Percentiles rank a stretch among this genome's conserved stretches.
Evolutionary conservation across 2,329 filamentous ascomycete genomes (phyloP).

Genomic region (Ascosphaera pollenicola): DNA sequence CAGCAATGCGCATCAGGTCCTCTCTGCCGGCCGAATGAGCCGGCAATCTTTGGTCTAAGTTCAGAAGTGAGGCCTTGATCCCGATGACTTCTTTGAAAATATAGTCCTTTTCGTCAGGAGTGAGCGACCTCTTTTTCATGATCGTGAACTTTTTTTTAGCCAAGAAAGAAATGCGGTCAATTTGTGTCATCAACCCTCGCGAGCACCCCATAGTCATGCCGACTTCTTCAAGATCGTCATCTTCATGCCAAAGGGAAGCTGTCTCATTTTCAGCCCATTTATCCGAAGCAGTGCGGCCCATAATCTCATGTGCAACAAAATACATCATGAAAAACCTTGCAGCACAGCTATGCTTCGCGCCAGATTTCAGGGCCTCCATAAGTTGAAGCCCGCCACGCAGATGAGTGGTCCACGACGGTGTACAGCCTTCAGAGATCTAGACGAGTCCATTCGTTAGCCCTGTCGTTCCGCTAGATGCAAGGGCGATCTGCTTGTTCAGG

Average conservation of each 20-base stretch:
- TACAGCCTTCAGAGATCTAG: slow-evolving; percentile 13
- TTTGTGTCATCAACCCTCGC: slow-evolving; percentile 10
- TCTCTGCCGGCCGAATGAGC: slow-evolving; percentile 5
- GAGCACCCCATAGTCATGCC: slow-evolving; percentile 14
- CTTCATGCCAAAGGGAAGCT: slow-evolving; percentile 7
- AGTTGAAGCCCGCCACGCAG: slow-evolving; percentile 11
- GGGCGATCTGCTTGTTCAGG: background rate
- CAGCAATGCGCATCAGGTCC: slow-evolving; percentile 9
- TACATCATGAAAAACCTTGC: slow-evolving; percentile 11
- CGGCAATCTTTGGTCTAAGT: slow-evolving; percentile 6
- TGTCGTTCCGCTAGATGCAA: no score
- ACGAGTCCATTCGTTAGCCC: background rate
- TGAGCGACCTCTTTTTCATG: slow-evolving; percentile 2
- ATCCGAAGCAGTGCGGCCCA: slow-evolving; percentile 9
- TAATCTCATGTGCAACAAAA: slow-evolving; percentile 15
- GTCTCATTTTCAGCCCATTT: slow-evolving; percentile 1
- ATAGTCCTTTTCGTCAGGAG: slow-evolving; percentile 1
- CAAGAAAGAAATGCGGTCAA: slow-evolving; percentile 8
- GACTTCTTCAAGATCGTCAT: slow-evolving; percentile 10
- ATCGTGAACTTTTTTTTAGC: slow-evolving; percentile 3
- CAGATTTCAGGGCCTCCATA: slow-evolving; percentile 4
- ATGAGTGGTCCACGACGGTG: slow-evolving; percentile 13
- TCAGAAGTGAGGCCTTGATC: slow-evolving; percentile 3
- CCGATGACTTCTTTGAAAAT: slow-evolving; percentile 1
- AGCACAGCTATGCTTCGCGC: slow-evolving; percentile 2